Percentiles rank a stretch among this genome's conserved stretches.
Evolutionary conservation across 257 asterid genomes (phyloP).

Genomic region (Solanum paucissectum): DNA sequence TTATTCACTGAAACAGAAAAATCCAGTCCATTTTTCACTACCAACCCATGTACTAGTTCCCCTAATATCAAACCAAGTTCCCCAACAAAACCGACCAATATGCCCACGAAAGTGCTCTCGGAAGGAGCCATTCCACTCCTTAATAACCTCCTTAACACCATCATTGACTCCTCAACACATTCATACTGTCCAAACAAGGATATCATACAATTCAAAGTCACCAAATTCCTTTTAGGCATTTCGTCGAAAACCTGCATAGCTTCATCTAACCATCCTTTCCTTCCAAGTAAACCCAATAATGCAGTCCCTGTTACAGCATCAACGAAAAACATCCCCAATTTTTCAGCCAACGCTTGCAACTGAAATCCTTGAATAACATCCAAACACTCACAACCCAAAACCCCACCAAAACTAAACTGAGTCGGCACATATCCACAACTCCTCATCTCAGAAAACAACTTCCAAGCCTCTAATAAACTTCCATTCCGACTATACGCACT

Average conservation of each 20-base stretch:
- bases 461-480: constrained; percentile 27
- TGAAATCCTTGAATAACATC: constrained; percentile 37
- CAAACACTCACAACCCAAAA: constrained; percentile 42
- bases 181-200: constrained; percentile 47
- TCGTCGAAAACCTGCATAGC: constrained; percentile 38
- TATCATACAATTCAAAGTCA: constrained; percentile 57
- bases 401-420: constrained; percentile 48
- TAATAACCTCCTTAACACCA: constrained; percentile 39
- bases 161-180: constrained; percentile 26
- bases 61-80: constrained; percentile 27
- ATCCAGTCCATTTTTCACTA: constrained; percentile 42
- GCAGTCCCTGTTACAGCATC: constrained; percentile 70
- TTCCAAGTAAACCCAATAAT: constrained; percentile 55
- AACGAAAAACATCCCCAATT: constrained; percentile 29
- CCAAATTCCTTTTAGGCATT: constrained; percentile 61
- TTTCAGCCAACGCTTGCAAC: constrained; percentile 52
- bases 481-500: constrained; percentile 41
- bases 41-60: constrained; percentile 50
- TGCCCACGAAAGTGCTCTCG: constrained; percentile 37
- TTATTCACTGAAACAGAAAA: constrained; percentile 33
- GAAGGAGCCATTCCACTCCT: constrained; percentile 28
- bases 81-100: constrained; percentile 30
- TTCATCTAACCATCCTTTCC: constrained; percentile 43
- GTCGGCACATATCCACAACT: constrained; percentile 34
- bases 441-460: constrained; percentile 49